Percentiles rank a stretch among this genome's conserved stretches.
These are phyloP conservation scores for Teunomyces aglyptinius DNA, from an alignment of 805 yeast species.

Conservation along the genomic window DNA sequence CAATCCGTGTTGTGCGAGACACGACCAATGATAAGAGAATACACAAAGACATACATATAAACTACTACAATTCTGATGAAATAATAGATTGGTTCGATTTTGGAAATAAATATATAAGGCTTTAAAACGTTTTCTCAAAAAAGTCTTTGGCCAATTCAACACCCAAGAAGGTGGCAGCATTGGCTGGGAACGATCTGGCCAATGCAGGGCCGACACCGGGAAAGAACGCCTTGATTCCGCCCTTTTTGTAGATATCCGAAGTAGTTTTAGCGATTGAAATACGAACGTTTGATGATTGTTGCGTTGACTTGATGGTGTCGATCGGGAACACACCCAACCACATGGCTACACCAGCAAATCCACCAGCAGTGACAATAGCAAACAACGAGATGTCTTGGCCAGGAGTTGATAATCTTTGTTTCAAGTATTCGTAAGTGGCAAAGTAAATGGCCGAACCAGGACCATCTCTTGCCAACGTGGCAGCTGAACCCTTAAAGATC, in stretches of 20 bases:
- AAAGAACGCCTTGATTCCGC: conserved; percentile 89
- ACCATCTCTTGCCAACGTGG: conserved; percentile 94
- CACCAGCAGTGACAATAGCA: conserved; percentile 88
- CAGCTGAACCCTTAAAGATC: conserved; percentile 84
- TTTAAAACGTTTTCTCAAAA: conserved; percentile 28
- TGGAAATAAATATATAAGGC: background rate
- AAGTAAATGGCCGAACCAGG: conserved; percentile 96
- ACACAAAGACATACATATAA: too few species aligned
- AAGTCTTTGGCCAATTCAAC: conserved; percentile 72
- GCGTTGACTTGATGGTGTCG: conserved; percentile 87
- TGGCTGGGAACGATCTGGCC: conserved; percentile 94
- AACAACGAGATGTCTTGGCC: conserved; percentile 61
- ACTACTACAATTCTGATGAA: background rate
- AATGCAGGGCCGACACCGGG: conserved; percentile 97
- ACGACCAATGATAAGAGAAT: conserved; percentile 4
- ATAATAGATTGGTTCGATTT: too few species aligned
- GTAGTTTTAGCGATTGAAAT: conserved; percentile 66
- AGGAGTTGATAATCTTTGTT: conserved; percentile 56
- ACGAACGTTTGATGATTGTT: conserved; percentile 60
- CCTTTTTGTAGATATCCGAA: conserved; percentile 62
- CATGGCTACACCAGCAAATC: conserved; percentile 94
- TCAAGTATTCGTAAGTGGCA: conserved; percentile 87
- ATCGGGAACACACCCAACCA: conserved; percentile 96
- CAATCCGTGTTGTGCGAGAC: conserved; percentile 6
- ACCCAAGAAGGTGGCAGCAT: conserved; percentile 98